Conservation (phyloP, 306 rosid genomes). For the Dryas drummondii region DNA sequence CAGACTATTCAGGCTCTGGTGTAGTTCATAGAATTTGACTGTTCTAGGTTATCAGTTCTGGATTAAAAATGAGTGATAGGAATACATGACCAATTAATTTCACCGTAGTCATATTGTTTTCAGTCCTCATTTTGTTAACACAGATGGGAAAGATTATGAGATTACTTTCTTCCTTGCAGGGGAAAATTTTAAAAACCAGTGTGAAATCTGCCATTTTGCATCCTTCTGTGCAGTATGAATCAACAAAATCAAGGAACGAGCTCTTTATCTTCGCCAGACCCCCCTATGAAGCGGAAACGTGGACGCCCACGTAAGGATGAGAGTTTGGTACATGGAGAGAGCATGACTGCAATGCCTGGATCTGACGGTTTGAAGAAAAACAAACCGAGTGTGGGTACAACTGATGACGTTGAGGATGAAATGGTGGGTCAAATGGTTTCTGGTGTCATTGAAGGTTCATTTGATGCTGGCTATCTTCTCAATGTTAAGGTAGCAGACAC, state of each 20-base stretch:
- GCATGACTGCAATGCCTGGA: slow-evolving; percentile 10
- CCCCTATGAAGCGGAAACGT: slow-evolving; percentile 59
- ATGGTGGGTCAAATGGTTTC: slow-evolving; percentile 58
- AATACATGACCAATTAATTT: not conserved
- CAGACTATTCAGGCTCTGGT: not conserved
- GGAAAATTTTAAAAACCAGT: not conserved
- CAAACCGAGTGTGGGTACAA: slow-evolving; percentile 25
- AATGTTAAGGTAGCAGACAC: slow-evolving; percentile 42
- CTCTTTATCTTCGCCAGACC: slow-evolving; percentile 23
- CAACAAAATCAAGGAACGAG: slow-evolving; percentile 42
- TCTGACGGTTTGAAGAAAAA: slow-evolving; percentile 31
- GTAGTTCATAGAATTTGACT: not conserved
- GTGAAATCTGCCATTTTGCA: slow-evolving; percentile 10
- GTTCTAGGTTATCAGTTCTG: not conserved
- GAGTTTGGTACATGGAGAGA: slow-evolving; percentile 24
- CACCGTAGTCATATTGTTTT: not conserved
- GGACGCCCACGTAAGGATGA: slow-evolving; percentile 70
- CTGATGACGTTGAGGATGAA: slow-evolving; percentile 23
- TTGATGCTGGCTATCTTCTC: slow-evolving; percentile 60
- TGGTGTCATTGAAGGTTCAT: slow-evolving; percentile 60
- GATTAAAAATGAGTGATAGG: not conserved
- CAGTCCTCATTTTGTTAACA: not conserved
- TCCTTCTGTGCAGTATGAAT: slow-evolving; percentile 39
- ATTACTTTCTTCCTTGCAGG: slow-evolving; percentile 28
- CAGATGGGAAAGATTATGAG: not conserved